A percentile compares a stretch with the other conserved stretches of the same genome.
Evolutionary conservation across 257 asterid species (phyloP).

Genomic region (Fraxinus cuspidata): DNA sequence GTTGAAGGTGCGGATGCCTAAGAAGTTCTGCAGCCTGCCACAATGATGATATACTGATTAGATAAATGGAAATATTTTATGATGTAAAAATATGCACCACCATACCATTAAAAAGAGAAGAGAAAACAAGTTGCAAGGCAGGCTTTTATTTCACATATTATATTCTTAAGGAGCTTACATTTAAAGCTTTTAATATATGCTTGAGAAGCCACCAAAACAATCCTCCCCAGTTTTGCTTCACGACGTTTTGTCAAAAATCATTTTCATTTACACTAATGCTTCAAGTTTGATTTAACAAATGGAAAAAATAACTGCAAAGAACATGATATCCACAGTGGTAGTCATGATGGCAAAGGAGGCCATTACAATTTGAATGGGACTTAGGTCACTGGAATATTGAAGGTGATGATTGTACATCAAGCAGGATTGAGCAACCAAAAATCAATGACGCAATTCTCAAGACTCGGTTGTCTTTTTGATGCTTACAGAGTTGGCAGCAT

Average conservation of each 20-base stretch:
- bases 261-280: not conserved
- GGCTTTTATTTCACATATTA: not conserved
- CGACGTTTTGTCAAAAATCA: not conserved
- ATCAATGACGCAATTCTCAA: constrained; percentile 4
- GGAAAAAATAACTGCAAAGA: not conserved
- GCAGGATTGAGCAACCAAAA: not conserved
- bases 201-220: constrained; percentile 8
- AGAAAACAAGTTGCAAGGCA: not conserved
- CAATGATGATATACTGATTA: constrained; percentile 18
- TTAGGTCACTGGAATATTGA: not conserved
- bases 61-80: constrained; percentile 15
- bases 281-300: not conserved
- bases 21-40: constrained; percentile 92
- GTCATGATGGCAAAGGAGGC: not conserved
- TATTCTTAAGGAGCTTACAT: not conserved
- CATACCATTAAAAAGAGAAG: not conserved
- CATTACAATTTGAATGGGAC: not conserved
- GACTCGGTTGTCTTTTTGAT: not conserved
- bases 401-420: not conserved
- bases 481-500: not conserved
- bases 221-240: not conserved
- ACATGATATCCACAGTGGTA: not conserved
- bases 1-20: constrained; percentile 76
- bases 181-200: not conserved
- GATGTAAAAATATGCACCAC: not conserved